Conservation (phyloP, 371 early-diverging fungal species). For the Chytridium lagenaria region DNA sequence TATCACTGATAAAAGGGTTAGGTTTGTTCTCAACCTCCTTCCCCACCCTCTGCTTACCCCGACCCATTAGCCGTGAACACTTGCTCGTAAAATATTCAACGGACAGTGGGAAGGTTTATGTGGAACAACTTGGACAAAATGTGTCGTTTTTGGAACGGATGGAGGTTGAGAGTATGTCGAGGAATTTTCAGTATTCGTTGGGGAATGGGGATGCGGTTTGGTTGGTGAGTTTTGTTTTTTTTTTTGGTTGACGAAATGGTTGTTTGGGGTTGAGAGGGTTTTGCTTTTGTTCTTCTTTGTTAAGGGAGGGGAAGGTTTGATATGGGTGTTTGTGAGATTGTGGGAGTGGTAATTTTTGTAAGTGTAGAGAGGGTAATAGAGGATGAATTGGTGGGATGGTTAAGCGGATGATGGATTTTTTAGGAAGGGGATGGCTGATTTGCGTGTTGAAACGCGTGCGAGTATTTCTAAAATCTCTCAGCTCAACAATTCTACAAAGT, state of each 20-base stretch:
- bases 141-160: neutral
- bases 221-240: slow-evolving; percentile 17
- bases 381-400: too few relatives aligned
- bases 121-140: slow-evolving; percentile 11
- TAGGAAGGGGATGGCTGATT: neutral
- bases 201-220: slow-evolving; percentile 8
- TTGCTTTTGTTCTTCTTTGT: neutral
- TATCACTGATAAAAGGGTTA: neutral
- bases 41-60: too few relatives aligned
- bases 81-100: neutral
- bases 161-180: neutral
- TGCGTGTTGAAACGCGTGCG: too few relatives aligned
- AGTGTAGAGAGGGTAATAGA: too few relatives aligned
- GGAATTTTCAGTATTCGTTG: slow-evolving; percentile 16
- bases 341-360: too few relatives aligned
- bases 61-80: slow-evolving; percentile 24
- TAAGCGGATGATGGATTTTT: too few relatives aligned
- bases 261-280: neutral
- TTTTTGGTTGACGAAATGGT: neutral
- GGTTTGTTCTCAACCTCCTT: neutral
- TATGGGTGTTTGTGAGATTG: too few relatives aligned
- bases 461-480: neutral
- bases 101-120: neutral
- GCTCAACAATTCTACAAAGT: neutral
- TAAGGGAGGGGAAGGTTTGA: too few relatives aligned